Evolutionary conservation across 139 green algal genomes (phyloP), one percentile per base, ranked within the genome.

Genomic region (Desmodesmus armatus): DNA sequence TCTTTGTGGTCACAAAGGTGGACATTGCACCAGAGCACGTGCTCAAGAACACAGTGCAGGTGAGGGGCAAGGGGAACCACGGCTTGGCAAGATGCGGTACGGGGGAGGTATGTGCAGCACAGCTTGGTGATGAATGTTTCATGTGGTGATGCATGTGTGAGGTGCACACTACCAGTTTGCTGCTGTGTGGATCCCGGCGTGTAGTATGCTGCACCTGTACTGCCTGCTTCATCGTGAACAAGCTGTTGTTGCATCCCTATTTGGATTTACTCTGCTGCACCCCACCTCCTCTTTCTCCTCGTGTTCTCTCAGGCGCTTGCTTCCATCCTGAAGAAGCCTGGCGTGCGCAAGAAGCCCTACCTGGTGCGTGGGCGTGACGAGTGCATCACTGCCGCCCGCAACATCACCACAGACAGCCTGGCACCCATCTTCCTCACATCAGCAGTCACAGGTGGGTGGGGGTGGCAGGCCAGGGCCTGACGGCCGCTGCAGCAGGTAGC

Each of bases 391-490:
- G 97, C 93, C 77, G 95, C 94, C 21, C 89, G 92, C 43, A 95
- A 95, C 83, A 97, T 98, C 78, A 91, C 94, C 86, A 92, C 92
- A 21, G 94, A 96, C 83, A 89, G 72, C 17, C 91, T 98, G 78
- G 95, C 95, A 5, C 96, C 96, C 41, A 96, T 98, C 82, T 98
- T 98, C 88, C 90, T 98, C 43, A 97, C 94, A 21, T 98, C 95
- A 3, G 92, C 91, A 6, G 96, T 98, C 21, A 97, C 96, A 13
- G 92, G 92, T 87, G 49, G 78, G 51, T 29, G 70, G 5, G 37
- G 33, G 84, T 17, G 47, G 37, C n/a, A n/a, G n/a, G n/a, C 47
- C 7, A 55, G 13, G 47, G 47, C 47, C 13, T 55, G 47, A 13
- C 47, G 47, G 9, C 13, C 13, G 47, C 47, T 55, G 47, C 47